A percentile compares a stretch with the other conserved stretches of the same genome.
These are phyloP conservation scores for Drechslerella stenobrocha DNA, from an alignment of 2,329 filamentous ascomycete species.

Conservation along the genomic window DNA sequence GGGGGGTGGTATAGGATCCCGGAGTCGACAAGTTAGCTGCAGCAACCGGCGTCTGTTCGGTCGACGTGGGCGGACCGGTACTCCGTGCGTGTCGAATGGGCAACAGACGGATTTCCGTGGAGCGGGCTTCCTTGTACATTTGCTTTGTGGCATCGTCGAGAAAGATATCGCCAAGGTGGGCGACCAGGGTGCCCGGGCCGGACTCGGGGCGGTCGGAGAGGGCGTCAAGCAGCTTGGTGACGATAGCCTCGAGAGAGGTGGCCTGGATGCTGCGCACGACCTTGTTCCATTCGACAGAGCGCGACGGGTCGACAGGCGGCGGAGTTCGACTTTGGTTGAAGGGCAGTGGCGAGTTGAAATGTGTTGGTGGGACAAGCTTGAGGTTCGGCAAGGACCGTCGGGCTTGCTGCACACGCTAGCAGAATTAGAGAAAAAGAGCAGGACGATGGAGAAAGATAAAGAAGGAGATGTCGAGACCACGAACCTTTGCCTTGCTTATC, in stretches of 20 bases:
- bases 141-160: conserved; percentile 48
- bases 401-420: conserved; percentile 21
- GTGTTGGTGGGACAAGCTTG: conserved; percentile 45
- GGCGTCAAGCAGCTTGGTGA: conserved; percentile 42
- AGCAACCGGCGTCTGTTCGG: conserved; percentile 28
- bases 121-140: conserved; percentile 31
- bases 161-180: conserved; percentile 40
- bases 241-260: conserved; percentile 41
- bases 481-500: conserved; percentile 35
- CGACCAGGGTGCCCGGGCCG: conserved; percentile 41
- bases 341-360: conserved; percentile 30
- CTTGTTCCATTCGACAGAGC: conserved; percentile 47
- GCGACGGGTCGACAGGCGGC: conserved; percentile 43
- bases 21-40: conserved; percentile 20
- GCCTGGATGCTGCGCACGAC: conserved; percentile 46
- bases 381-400: conserved; percentile 44
- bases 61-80: conserved; percentile 17
- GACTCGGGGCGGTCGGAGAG: conserved; percentile 46
- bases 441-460: conserved; percentile 6
- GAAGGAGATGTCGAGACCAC: conserved; percentile 1
- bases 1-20: conserved; percentile 8
- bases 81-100: conserved; percentile 1
- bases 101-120: conserved; percentile 20
- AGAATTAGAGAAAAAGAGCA: conserved; percentile 5
- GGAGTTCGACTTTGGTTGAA: conserved; percentile 28